These are phyloP conservation scores for Xylaria sp. DNA, from an alignment of 2,329 filamentous ascomycete genomes.

Conservation along the genomic window DNA sequence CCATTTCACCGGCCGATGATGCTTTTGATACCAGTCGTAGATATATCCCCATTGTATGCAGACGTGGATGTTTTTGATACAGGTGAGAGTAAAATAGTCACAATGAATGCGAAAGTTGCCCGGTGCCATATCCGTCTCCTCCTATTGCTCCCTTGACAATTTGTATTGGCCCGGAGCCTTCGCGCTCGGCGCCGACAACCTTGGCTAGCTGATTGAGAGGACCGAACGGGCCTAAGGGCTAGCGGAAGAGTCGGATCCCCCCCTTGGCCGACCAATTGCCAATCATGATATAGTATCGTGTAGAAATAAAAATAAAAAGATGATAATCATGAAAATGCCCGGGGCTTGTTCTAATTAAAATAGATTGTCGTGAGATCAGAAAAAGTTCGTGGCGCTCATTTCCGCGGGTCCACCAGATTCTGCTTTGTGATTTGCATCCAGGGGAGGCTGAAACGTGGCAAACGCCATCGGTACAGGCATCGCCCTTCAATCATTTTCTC, in stretches of 20 bases:
- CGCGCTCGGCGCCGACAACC: neutral
- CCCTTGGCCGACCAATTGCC: neutral
- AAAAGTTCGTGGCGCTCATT: constrained; percentile 8
- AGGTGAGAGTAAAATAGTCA: constrained; percentile 1
- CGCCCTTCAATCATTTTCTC: constrained; percentile 26
- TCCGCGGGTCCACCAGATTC: constrained; percentile 14
- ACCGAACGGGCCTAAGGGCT: no score
- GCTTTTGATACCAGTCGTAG: constrained; percentile 21
- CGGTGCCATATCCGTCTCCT: neutral
- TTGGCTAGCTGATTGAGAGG: neutral
- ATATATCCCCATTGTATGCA: constrained; percentile 25
- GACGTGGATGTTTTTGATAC: constrained; percentile 5
- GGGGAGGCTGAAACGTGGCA: constrained; percentile 22
- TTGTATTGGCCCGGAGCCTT: neutral
- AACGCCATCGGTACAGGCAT: constrained; percentile 9
- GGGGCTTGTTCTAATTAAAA: constrained; percentile 3
- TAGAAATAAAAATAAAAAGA: neutral
- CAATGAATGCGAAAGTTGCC: constrained; percentile 1
- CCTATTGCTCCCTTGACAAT: neutral
- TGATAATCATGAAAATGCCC: neutral
- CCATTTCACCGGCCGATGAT: constrained; percentile 26
- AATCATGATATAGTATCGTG: neutral
- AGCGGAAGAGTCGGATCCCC: neutral
- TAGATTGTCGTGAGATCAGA: constrained; percentile 11
- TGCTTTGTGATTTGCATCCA: constrained; percentile 2